These are phyloP conservation scores for Aphanomyces cochlioides DNA, from an alignment of 352 stramenopile species.

Conservation along the genomic window DNA sequence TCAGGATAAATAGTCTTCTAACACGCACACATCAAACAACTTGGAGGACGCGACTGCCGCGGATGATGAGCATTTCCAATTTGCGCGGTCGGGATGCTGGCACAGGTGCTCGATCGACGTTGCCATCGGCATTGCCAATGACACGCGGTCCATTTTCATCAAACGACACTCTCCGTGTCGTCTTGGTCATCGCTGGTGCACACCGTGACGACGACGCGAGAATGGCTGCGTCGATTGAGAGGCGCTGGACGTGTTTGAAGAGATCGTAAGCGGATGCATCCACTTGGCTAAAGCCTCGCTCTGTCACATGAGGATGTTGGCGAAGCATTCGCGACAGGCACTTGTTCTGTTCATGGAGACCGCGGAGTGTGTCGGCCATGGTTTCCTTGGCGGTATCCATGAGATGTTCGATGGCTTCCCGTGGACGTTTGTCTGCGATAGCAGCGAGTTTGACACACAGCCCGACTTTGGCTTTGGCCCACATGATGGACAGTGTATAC, in stretches of 20 bases:
- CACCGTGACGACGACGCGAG: neutral
- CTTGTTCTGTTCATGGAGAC: neutral
- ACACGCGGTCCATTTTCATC: neutral
- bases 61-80: slow-evolving; percentile 4
- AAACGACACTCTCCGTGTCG: neutral
- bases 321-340: neutral
- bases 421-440: neutral
- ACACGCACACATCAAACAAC: too few relatives aligned
- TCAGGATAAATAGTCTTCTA: too few relatives aligned
- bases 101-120: neutral
- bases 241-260: neutral
- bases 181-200: neutral
- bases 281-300: neutral
- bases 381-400: neutral
- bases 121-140: neutral
- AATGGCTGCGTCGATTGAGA: neutral
- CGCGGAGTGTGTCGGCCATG: neutral
- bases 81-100: neutral
- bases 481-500: neutral
- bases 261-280: neutral
- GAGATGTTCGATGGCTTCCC: neutral
- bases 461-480: neutral
- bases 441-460: neutral
- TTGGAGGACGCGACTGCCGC: neutral
- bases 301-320: neutral